Evolutionary conservation across 345 rosid species (phyloP).

Genomic region (Rhizophora mangle): DNA sequence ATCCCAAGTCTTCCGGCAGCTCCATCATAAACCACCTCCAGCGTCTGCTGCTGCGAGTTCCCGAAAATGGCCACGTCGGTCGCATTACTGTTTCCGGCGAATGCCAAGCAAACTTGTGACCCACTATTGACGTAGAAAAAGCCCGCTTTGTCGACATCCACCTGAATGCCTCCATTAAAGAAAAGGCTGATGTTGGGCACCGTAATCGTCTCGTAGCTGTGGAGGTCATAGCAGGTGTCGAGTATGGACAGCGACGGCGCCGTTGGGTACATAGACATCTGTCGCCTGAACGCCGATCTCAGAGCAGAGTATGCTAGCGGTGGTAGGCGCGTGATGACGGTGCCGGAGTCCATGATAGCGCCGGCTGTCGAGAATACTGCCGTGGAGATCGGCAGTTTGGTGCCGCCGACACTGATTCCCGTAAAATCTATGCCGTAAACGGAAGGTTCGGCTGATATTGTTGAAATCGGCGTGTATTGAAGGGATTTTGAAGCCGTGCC

Average conservation of each 20-base stretch:
- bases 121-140: slow-evolving; percentile 32
- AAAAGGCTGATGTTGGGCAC: slow-evolving; percentile 52
- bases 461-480: slow-evolving; percentile 56
- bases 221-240: slow-evolving; percentile 80
- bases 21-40: slow-evolving; percentile 76
- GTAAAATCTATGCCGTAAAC: slow-evolving; percentile 64
- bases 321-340: no score
- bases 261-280: slow-evolving; percentile 27
- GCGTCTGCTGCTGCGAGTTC: slow-evolving; percentile 64
- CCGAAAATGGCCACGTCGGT: slow-evolving; percentile 54
- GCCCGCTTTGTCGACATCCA: slow-evolving; percentile 47
- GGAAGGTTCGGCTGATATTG: slow-evolving; percentile 31
- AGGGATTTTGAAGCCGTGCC: slow-evolving; percentile 31
- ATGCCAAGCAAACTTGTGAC: slow-evolving; percentile 76
- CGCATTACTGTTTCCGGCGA: slow-evolving; percentile 62
- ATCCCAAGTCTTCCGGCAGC: slow-evolving; percentile 63
- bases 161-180: slow-evolving; percentile 43
- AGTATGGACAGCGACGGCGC: slow-evolving; percentile 54
- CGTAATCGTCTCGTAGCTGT: slow-evolving; percentile 19
- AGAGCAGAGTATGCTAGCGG: no score
- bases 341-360: no score
- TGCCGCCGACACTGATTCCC: slow-evolving; percentile 58
- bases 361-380: no score
- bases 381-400: slow-evolving; percentile 42
- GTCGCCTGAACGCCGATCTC: no score